Base-by-base conservation (phyloP, 108 stramenopile species). In the Fragilaria crotonensis region DNA sequence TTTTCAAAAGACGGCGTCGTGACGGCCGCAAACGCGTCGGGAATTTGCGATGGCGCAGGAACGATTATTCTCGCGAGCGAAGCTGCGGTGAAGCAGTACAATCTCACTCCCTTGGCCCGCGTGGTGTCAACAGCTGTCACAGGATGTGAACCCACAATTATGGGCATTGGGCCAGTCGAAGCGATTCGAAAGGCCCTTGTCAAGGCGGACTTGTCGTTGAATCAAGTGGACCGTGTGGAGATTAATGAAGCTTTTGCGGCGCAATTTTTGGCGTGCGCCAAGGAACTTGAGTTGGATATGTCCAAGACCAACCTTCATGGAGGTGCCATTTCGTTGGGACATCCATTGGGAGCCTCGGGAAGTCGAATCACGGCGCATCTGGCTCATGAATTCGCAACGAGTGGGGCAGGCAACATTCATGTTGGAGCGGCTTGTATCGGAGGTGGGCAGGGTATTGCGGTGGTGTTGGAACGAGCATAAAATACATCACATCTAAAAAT, bases 231-330 rank as follows among this genome's bases (percentile, higher is more conserved):
- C 69, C 75, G 95, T 19, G 30, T 97, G 1, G 99, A 99, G 84
- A 91, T 99, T 76, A 99, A 99, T 65, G 99, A 99, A 79, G 99
- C 99, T 21, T 99, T 98, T 75, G 96, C 99, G 19, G 90, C 94
- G 7, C 94, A 97, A 66, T 90, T 84, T 64, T 73, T 99, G 47
- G 93, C 96, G 18, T 95, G 95, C 56, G 94, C 91, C 65, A 95
- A 96, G 70, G 99, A 90, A 61, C 73, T 99, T 32, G 95, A 93
- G 4, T 63, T 97, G 61, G 96, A 99, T 58, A 83, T 92, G 71
- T 73, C 59, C 56, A 94, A 90, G 69, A 81, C 85, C 14, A 97
- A 97, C 59, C 51, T 83, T 33, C 89, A 96, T 64, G 98, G 98
- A 25, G 96, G 98, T 29, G 94, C 95, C 32, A 97, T 98, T 48